These are phyloP conservation scores for Viola pubescens DNA, from an alignment of 441 rosid species.

Conservation along the genomic window DNA sequence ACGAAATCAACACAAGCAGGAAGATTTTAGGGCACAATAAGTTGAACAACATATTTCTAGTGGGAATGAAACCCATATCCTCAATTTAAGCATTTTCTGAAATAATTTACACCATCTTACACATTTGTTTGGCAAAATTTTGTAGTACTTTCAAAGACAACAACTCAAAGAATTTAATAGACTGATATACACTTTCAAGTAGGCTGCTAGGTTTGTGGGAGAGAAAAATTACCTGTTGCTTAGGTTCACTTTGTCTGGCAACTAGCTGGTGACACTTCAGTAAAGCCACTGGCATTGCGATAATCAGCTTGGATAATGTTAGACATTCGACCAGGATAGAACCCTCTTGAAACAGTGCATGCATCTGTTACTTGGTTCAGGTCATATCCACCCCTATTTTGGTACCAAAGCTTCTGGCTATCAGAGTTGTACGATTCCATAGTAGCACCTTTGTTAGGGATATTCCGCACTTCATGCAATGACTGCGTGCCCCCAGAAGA, in stretches of 20 bases:
- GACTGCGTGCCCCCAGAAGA: slow-evolving; percentile 28
- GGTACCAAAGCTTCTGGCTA: slow-evolving; percentile 30
- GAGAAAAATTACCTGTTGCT: slow-evolving; percentile 26
- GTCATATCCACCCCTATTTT: slow-evolving; percentile 21
- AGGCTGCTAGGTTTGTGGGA: too few relatives aligned
- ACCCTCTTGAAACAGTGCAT: slow-evolving; percentile 22
- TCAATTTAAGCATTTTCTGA: too few relatives aligned
- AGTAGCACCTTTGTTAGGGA: slow-evolving; percentile 23
- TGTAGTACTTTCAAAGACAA: too few relatives aligned
- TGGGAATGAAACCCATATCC: too few relatives aligned
- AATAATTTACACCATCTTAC: too few relatives aligned
- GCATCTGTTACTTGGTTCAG: slow-evolving; percentile 26
- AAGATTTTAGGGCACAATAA: too few relatives aligned
- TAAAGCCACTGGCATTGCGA: not conserved
- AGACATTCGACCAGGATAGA: slow-evolving; percentile 24
- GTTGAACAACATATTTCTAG: too few relatives aligned
- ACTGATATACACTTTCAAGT: too few relatives aligned
- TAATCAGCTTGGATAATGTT: slow-evolving; percentile 25
- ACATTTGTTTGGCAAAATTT: too few relatives aligned
- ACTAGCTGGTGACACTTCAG: too few relatives aligned
- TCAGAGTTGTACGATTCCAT: slow-evolving; percentile 21
- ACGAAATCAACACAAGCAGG: too few relatives aligned
- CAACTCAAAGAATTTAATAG: too few relatives aligned
- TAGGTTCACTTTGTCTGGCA: slow-evolving; percentile 9
- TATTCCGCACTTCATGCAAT: slow-evolving; percentile 15